phyloP scores from a whole-genome alignment of 352 stramenopile species.

The Globisporangium irregulare region DNA sequence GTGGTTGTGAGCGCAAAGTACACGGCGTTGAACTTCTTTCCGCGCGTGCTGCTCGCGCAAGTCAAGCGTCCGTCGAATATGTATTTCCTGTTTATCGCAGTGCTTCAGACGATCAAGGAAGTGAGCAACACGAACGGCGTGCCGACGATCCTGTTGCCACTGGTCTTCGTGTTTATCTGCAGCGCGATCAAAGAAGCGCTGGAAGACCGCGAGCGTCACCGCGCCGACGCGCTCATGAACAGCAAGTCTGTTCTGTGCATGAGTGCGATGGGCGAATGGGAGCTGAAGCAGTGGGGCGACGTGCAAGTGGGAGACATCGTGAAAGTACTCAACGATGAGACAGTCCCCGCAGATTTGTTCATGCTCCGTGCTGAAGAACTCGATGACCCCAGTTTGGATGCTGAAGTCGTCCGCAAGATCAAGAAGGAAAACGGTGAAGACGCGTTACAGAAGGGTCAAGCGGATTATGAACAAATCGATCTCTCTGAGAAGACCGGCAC shows the following conservation, averaged over 20 bases:
- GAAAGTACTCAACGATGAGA: conserved; percentile 66
- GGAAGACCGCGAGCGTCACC: conserved; percentile 80
- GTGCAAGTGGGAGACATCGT: conserved; percentile 81
- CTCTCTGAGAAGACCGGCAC: neutral
- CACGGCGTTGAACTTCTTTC: conserved; percentile 70
- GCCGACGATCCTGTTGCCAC: conserved; percentile 70
- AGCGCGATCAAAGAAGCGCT: conserved; percentile 79
- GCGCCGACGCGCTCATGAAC: conserved; percentile 70
- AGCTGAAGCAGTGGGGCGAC: conserved; percentile 56
- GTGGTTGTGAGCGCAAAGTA: conserved; percentile 84
- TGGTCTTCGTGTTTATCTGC: conserved; percentile 77
- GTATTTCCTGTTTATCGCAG: conserved; percentile 86
- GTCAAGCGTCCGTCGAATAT: conserved; percentile 74
- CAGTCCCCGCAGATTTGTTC: conserved; percentile 68
- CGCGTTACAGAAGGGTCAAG: neutral
- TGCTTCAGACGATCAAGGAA: conserved; percentile 78
- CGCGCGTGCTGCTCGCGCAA: conserved; percentile 70
- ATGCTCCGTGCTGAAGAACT: conserved; percentile 53
- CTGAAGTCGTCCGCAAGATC: conserved; percentile 6
- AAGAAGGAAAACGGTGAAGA: neutral
- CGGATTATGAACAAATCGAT: conserved; percentile 18
- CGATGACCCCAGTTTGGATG: conserved; percentile 42
- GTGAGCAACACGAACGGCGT: conserved; percentile 87
- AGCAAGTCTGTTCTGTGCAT: conserved; percentile 54
- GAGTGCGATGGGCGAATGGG: conserved; percentile 40